Percentiles rank a stretch among this genome's conserved stretches.
These are phyloP conservation scores for Yamadazyma diospyri DNA, from an alignment of 1,139 yeast genomes.

Conservation along the genomic window DNA sequence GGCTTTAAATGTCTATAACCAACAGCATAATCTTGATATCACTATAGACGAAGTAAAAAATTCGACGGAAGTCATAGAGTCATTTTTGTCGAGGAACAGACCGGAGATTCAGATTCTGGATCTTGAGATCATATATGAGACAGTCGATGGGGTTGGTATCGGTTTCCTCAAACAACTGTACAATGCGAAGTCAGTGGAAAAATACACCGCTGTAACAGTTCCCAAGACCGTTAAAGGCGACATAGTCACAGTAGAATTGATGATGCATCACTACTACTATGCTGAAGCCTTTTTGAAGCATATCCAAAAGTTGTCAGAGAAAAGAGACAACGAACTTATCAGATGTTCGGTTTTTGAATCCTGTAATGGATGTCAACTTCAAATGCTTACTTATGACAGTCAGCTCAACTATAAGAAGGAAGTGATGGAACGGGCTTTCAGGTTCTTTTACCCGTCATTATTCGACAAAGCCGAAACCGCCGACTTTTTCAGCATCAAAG, in stretches of 20 bases:
- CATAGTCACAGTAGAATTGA: conserved; percentile 25
- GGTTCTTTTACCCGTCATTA: conserved; percentile 31
- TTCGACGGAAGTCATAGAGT: conserved; percentile 23
- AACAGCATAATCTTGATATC: conserved; percentile 7
- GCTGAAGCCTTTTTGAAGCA: conserved; percentile 29
- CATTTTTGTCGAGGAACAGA: conserved; percentile 22
- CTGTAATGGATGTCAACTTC: conserved; percentile 53
- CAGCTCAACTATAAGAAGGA: conserved; percentile 32
- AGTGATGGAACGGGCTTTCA: conserved; percentile 33
- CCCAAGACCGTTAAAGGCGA: conserved; percentile 44
- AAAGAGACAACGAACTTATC: conserved; percentile 27
- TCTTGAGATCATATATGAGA: conserved; percentile 26
- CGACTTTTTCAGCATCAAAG: conserved; percentile 11
- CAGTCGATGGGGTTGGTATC: conserved; percentile 39
- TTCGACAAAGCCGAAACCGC: conserved; percentile 9
- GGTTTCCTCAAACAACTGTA: conserved; percentile 25
- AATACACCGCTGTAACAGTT: conserved; percentile 27
- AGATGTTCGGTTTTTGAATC: conserved; percentile 73
- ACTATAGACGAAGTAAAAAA: conserved; percentile 19
- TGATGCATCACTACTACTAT: conserved; percentile 27
- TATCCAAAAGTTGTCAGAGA: conserved; percentile 15
- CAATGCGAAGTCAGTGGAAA: conserved; percentile 12
- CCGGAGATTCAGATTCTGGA: conserved; percentile 18
- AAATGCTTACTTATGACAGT: conserved; percentile 40
- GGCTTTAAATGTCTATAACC: conserved; percentile 17